Evolutionary conservation across 805 yeast species (phyloP), one percentile per base, ranked within the genome.

Genomic region (Isabelozyma pseudorhagii): DNA sequence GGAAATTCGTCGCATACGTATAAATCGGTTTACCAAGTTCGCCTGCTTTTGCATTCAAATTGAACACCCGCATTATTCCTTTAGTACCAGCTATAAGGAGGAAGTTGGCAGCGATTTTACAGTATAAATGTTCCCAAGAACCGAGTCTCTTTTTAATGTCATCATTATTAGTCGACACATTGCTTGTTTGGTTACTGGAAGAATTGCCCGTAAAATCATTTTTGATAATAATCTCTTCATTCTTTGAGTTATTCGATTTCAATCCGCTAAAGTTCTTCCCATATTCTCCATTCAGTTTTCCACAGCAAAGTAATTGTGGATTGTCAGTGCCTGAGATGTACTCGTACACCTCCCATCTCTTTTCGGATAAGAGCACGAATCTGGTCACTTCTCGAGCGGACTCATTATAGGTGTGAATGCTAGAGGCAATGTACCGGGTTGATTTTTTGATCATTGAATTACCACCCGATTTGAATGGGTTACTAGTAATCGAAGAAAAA

Each of bases 301-400:
- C 96, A 58, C 87, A 81, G 53, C 87, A 87, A 13, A 80, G 55
- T 25, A 89, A 59, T 6, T 47, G 51, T 0, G 97, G 97, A 44
- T 45, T 38, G 5, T 49, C 44, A 28, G 74, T 73, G 0, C 49
- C 31, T 3, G 36, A 3, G 8, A 10, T 13, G 4, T 85, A 77
- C n/a, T 73, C 67, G 60, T 79, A 89, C 5, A 89, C 82, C 62
- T 85, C 88, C 90, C 94, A 90, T 58, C 80, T 80, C 52, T 80
- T 79, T 25, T 86, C 86, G 3, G 83, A 75, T 4, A 90, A 69
- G 3, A 91, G 67, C 0, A 81, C 92, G 63, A 89, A 81, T 53
- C 78, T 78, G 5, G 84, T 77, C 39, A 85, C 73, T 57, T 83
- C 87, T 8, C 94, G 67, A 0, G 61, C 48, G 0, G 48, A 38